Base-by-base conservation (phyloP, 768 basidiomycete species). In the Rubroboletus pulcherrimus region DNA sequence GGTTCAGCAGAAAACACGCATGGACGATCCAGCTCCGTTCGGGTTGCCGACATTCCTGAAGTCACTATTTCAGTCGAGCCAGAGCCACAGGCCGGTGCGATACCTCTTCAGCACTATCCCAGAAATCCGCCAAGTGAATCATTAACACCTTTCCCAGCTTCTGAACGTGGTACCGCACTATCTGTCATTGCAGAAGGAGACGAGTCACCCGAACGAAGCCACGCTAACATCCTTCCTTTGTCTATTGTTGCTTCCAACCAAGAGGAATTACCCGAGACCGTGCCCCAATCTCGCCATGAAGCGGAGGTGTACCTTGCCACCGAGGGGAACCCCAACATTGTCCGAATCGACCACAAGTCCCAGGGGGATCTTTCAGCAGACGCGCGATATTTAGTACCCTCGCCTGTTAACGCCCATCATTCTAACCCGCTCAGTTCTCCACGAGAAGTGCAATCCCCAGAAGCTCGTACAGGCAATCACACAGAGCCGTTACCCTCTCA, bases 111-210 rank as follows among this genome's bases (percentile, higher is more conserved):
- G 31, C 48, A 51, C 15, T 15, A 35, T 46, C 34, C 52, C 4
- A 30, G 35, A 29, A 49, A 49, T 40, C 11, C 15, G 21, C 21
- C 40, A 17, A 49, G 19, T 33, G 51, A 55, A 54, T 43, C 51
- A 12, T 56, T 46, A 34, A 30, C 29, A 4, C 52, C 53, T 26
- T 51, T 57, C 30, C 26, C 33, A 69, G 74, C 34, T 73, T 68
- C 50, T 30, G 61, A 63, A n/a, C 59, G 40, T 15, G 57, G 55
- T 37, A 78, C 76, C 41, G 80, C 84, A 49, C 69, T 91, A 35
- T 90, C 87, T 30, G 77, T 86, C 51, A 89, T 89, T 52, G 82
- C 79, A 0, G 88, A 89, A 71, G 87, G 82, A 50, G 88, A 91
- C 46, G 84, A 88, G 62, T 74, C 73, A 3, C 68, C 68, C 5